Conservation (phyloP, 176 grass and related monocot genomes). For the Oryza brachyantha region DNA sequence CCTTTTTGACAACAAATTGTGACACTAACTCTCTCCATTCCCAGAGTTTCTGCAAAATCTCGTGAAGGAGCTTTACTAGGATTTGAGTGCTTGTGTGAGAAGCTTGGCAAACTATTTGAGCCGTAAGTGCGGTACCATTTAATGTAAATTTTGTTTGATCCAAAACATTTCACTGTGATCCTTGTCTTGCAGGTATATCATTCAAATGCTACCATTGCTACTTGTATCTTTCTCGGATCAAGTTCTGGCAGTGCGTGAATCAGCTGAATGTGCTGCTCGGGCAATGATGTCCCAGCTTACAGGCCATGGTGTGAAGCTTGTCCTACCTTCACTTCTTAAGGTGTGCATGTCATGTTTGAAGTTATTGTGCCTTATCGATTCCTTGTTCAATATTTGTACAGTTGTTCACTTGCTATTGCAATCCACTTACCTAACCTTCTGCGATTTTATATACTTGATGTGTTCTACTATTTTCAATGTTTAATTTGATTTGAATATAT, state of each 20-base stretch:
- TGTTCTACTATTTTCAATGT: not conserved
- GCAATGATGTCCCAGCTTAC: slow-evolving; percentile 99
- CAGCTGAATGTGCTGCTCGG: slow-evolving; percentile 97
- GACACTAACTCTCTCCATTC: slow-evolving; percentile 11
- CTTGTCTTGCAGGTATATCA: slow-evolving; percentile 83
- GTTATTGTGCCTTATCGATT: not conserved
- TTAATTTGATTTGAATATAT: slow-evolving; percentile 4
- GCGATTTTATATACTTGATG: not conserved
- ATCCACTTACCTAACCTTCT: not conserved
- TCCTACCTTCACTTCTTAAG: slow-evolving; percentile 98
- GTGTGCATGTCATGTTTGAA: slow-evolving; percentile 38
- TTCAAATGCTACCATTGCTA: slow-evolving; percentile 93
- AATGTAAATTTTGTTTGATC: slow-evolving; percentile 24
- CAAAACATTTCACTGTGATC: slow-evolving; percentile 26
- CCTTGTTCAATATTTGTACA: not conserved
- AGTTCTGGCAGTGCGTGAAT: slow-evolving; percentile 95
- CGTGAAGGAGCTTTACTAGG: slow-evolving; percentile 97
- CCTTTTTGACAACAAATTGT: slow-evolving; percentile 13
- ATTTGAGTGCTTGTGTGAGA: slow-evolving; percentile 99
- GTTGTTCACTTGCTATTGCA: not conserved
- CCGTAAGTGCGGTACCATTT: slow-evolving; percentile 66
- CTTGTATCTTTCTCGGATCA: slow-evolving; percentile 98
- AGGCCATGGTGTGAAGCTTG: slow-evolving; percentile 94
- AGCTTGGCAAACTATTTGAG: slow-evolving; percentile 93
- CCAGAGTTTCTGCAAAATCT: slow-evolving; percentile 85